phyloP scores from a whole-genome alignment of 2,329 filamentous ascomycete genomes.

The Coniochaeta ligniaria region DNA sequence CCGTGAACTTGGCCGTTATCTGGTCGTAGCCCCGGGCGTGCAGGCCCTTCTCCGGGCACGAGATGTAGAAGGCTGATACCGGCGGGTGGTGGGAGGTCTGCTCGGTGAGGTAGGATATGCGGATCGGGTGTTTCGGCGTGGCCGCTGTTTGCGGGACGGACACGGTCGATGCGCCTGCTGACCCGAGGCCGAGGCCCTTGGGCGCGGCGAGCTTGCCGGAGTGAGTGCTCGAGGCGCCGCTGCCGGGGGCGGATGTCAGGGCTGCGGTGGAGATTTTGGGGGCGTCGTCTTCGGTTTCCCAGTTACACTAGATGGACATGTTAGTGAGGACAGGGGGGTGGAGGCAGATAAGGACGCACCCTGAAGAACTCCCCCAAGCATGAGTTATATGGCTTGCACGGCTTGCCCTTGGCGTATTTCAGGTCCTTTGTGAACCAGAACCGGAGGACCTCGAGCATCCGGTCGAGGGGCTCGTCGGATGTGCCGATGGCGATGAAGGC shows the following conservation, averaged over 20 bases:
- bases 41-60: conserved; percentile 86
- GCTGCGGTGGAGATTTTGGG: conserved; percentile 53
- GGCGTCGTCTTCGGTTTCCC: conserved; percentile 79
- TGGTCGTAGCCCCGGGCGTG: conserved; percentile 89
- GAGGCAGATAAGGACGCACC: conserved; percentile 43
- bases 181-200: conserved; percentile 20
- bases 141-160: conserved; percentile 42
- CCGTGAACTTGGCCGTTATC: conserved; percentile 95
- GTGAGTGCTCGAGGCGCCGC: conserved; percentile 40
- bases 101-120: conserved; percentile 90
- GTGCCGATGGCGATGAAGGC: conserved; percentile 79
- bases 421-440: conserved; percentile 99
- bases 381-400: conserved; percentile 98
- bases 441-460: conserved; percentile 88
- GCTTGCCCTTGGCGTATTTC: conserved; percentile 97
- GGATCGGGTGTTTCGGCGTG: conserved; percentile 45
- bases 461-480: conserved; percentile 82
- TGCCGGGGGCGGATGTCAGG: conserved; percentile 29
- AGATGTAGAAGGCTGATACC: conserved; percentile 90
- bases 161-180: conserved; percentile 36
- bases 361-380: conserved; percentile 95
- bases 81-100: conserved; percentile 97
- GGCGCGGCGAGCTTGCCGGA: conserved; percentile 25
- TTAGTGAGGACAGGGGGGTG: conserved; percentile 9
- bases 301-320: conserved; percentile 72